Evolutionary conservation across 1,139 yeast genomes (phyloP).

Genomic region (Candida sp.): DNA sequence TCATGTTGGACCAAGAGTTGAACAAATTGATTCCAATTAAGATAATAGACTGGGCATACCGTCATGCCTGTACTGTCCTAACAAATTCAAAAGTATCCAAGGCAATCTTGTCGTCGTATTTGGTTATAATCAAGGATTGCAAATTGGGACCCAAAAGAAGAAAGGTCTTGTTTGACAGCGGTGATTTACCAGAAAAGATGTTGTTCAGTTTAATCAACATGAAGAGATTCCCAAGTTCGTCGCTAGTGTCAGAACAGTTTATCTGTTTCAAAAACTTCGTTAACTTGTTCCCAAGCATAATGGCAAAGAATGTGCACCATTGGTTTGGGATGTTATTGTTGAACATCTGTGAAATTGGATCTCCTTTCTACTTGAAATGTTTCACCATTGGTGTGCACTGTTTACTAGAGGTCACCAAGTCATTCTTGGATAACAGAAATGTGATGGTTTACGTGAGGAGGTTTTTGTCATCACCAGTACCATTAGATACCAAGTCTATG

Average conservation of each 20-base stretch:
- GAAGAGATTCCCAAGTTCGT: constrained; percentile 52
- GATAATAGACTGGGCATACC: constrained; percentile 43
- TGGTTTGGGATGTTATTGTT: constrained; percentile 54
- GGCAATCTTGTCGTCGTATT: constrained; percentile 41
- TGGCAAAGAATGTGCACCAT: constrained; percentile 49
- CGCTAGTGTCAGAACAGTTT: constrained; percentile 54
- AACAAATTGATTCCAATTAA: constrained; percentile 33
- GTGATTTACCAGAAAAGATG: constrained; percentile 40
- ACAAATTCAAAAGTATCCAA: constrained; percentile 36
- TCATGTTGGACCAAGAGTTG: constrained; percentile 36
- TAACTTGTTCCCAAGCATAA: constrained; percentile 42
- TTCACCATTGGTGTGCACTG: constrained; percentile 27
- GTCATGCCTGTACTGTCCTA: constrained; percentile 37
- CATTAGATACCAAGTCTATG: constrained; percentile 21
- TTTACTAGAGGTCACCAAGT: constrained; percentile 40
- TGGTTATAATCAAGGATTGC: constrained; percentile 43
- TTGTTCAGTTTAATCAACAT: constrained; percentile 42
- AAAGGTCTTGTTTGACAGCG: constrained; percentile 29
- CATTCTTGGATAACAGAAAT: constrained; percentile 32
- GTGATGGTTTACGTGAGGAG: constrained; percentile 28
- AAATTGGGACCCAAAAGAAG: constrained; percentile 32
- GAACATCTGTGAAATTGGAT: constrained; percentile 38
- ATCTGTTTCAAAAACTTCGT: constrained; percentile 47
- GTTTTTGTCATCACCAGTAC: constrained; percentile 25
- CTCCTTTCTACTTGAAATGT: constrained; percentile 36